phyloP scores from a whole-genome alignment of 2,329 filamentous ascomycete species.

The Verticillium nubilum region DNA sequence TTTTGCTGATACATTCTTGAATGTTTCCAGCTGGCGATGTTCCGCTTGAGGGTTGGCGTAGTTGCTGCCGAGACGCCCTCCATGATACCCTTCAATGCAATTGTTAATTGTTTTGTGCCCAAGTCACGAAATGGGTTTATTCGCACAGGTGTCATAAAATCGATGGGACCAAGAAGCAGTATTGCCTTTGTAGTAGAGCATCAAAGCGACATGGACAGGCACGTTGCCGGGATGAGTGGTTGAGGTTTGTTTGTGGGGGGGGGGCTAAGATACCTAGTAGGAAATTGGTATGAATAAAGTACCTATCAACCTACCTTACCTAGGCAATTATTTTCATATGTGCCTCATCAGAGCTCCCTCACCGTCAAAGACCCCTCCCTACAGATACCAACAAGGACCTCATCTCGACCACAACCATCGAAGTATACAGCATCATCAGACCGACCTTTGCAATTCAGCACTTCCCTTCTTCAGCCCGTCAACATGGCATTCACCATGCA shows the following conservation, averaged over 20 bases:
- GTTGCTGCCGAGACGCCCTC: neutral
- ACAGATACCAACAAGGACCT: no score
- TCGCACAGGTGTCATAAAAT: no score
- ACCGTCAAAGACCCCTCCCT: no score
- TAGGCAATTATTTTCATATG: no score
- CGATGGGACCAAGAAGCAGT: no score
- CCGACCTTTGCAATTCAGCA: neutral
- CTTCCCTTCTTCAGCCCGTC: neutral
- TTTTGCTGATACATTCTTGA: neutral
- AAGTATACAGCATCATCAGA: no score
- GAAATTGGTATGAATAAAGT: neutral
- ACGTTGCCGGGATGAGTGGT: neutral
- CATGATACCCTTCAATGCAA: slow-evolving; percentile 1
- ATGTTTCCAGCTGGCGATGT: neutral
- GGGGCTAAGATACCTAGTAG: no score
- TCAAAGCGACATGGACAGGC: neutral
- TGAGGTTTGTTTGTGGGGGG: neutral
- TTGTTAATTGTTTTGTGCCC: neutral
- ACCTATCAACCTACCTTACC: no score
- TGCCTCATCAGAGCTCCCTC: no score
- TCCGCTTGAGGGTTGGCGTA: neutral
- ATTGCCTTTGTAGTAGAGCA: neutral
- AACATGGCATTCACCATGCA: slow-evolving; percentile 96
- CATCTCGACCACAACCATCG: no score
- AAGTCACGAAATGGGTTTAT: no score